Evolutionary conservation across 345 rosid genomes (phyloP).

Genomic region (Brassica napus): DNA sequence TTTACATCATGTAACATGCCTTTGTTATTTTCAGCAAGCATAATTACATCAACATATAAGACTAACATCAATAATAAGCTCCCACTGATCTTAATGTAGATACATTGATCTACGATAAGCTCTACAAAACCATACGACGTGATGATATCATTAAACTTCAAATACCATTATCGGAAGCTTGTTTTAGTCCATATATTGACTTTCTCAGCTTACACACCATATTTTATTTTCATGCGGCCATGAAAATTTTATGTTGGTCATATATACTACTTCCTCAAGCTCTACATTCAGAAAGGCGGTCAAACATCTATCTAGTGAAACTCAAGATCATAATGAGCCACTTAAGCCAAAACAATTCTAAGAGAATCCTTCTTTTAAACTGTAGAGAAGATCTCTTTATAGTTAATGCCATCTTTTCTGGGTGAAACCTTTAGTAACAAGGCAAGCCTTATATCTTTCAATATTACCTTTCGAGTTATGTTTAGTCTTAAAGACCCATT

Average conservation of each 20-base stretch:
- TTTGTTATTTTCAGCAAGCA: neutral
- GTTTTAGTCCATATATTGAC: neutral
- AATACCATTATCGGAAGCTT: neutral
- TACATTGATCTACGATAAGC: neutral
- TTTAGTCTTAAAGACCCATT: no score
- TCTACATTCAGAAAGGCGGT: no score
- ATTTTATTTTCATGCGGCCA: neutral
- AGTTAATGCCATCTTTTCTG: no score
- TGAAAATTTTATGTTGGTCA: no score
- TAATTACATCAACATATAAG: neutral
- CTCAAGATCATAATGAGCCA: no score
- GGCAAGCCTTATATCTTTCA: no score
- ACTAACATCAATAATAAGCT: neutral
- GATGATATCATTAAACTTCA: neutral
- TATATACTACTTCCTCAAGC: neutral
- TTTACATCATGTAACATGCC: neutral
- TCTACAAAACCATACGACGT: neutral
- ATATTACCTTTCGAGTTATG: no score
- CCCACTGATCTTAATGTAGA: neutral
- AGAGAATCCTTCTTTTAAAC: no score
- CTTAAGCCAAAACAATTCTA: no score
- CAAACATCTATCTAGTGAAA: no score
- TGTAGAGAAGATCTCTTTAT: no score
- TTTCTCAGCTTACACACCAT: neutral
- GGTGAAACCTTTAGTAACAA: no score